Base-by-base conservation (phyloP, 2,329 filamentous ascomycete species). In the Cucurbitaria berberidis region DNA sequence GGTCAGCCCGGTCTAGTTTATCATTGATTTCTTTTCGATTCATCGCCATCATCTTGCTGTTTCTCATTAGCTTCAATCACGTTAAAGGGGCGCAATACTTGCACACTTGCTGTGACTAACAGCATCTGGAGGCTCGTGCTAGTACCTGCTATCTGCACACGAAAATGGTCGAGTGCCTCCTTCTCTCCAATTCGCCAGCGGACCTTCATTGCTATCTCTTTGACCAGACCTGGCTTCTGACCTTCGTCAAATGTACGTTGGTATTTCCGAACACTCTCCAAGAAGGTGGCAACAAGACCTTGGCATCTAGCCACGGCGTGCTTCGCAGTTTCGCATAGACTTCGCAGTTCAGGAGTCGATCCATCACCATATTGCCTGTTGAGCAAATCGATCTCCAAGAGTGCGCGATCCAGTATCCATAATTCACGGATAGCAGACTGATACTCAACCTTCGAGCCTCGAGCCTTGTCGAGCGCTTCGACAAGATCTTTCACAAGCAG, bases 401-500 rank as follows among this genome's bases (percentile, higher is more conserved):
- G 52, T 34, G 7, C 46, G 27, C 51, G 46, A 15, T 65, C 62
- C 5, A 67, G 53, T 19, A 60, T 59, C 45, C 57, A 63, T 1
- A 76, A 60, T 27, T 74, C 68, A 2, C 56, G 50, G 0, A 61
- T 51, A 0, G 71, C 21, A 16, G 63, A 61, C 21, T 62, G 67
- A 43, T 71, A 75, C 32, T 74, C 67, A 8, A 63, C 55, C 15
- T 61, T 45, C 10, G 70, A 64, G 19, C 74, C 72, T 3, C 64
- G 57, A 26, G 45, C 57, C 16, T 68, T 54, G 35, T 74, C 59
- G 3, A 76, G 65, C 2, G 66, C 60, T 7, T 60, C 49, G 18
- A 73, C 45, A 1, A 71, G 34, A 32, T 69, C 63, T 55, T 71
- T 74, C 16, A 69, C 59, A 2, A 74, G 29, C 4, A 68, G 45